A percentile compares a stretch with the other conserved stretches of the same genome.
Conservation (phyloP, 192 early-diverging fungal genomes). For the Coemansia sp. region DNA sequence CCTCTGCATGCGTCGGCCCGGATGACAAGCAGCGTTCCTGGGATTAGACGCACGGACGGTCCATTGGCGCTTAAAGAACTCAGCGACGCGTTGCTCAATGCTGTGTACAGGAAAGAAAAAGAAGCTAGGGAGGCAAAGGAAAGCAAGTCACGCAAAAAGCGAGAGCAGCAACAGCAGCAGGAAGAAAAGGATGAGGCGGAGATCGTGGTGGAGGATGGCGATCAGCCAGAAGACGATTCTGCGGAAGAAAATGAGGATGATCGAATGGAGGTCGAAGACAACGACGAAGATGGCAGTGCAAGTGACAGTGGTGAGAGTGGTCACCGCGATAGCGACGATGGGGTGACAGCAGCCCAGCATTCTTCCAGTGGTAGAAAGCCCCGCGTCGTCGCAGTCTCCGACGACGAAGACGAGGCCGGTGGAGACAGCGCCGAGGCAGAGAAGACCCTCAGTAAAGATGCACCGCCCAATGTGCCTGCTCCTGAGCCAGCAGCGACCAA, state of each 20-base stretch:
- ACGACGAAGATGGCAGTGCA: not conserved
- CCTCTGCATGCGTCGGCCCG: conserved; percentile 18
- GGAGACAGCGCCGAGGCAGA: not conserved
- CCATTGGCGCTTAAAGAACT: conserved; percentile 28
- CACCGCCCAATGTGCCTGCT: too few species aligned
- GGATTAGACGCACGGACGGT: conserved; percentile 20
- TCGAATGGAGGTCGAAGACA: conserved; percentile 1
- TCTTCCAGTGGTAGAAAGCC: not conserved
- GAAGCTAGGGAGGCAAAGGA: too few species aligned
- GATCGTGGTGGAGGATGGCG: not conserved
- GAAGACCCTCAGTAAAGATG: too few species aligned
- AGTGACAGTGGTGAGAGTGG: not conserved
- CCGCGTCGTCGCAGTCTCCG: conserved; percentile 4
- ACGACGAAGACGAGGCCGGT: conserved; percentile 30
- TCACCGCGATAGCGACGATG: not conserved
- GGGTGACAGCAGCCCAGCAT: not conserved
- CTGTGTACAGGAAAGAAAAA: too few species aligned
- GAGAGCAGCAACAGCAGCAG: not conserved
- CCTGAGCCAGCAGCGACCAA: conserved; percentile 11
- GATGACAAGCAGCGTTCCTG: not conserved
- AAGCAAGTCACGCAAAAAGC: not conserved
- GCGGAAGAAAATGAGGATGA: not conserved
- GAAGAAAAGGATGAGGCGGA: not conserved
- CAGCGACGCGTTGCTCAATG: conserved; percentile 20
- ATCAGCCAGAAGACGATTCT: not conserved